Percentiles rank a stretch among this genome's conserved stretches.
Conservation (phyloP, 257 asterid species). For the Primulina tabacum region DNA sequence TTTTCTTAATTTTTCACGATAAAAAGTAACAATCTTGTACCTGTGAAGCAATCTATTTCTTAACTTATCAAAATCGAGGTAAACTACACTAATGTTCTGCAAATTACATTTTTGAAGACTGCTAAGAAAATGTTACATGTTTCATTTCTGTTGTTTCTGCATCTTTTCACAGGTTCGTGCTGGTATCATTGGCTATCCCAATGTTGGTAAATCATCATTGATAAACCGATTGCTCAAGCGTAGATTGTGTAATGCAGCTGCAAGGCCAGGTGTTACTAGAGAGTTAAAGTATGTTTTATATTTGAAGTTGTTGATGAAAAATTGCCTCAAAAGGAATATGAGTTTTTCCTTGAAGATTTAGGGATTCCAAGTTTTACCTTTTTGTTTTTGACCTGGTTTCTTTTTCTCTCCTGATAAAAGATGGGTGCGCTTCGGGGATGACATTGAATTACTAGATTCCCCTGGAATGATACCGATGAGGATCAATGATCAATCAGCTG, state of each 20-base stretch:
- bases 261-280: constrained; percentile 98
- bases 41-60: constrained; percentile 3
- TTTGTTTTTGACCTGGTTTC: constrained; percentile 20
- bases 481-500: constrained; percentile 84
- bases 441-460: constrained; percentile 83
- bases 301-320: not conserved
- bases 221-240: constrained; percentile 93
- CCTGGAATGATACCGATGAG: constrained; percentile 98
- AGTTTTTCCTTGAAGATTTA: not conserved
- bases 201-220: constrained; percentile 94
- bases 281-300: constrained; percentile 62
- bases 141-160: constrained; percentile 15
- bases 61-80: constrained; percentile 4
- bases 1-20: not conserved
- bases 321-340: not conserved
- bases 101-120: not conserved
- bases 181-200: constrained; percentile 93
- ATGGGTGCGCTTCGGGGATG: constrained; percentile 91
- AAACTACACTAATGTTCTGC: constrained; percentile 1
- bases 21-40: not conserved
- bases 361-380: not conserved
- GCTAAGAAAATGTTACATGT: not conserved
- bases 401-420: constrained; percentile 36
- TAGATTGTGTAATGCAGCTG: constrained; percentile 97
- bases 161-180: constrained; percentile 73